Evolutionary conservation across 805 yeast genomes (phyloP), one percentile per base, ranked within the genome.

Genomic region (Debaryomyces maramus): DNA sequence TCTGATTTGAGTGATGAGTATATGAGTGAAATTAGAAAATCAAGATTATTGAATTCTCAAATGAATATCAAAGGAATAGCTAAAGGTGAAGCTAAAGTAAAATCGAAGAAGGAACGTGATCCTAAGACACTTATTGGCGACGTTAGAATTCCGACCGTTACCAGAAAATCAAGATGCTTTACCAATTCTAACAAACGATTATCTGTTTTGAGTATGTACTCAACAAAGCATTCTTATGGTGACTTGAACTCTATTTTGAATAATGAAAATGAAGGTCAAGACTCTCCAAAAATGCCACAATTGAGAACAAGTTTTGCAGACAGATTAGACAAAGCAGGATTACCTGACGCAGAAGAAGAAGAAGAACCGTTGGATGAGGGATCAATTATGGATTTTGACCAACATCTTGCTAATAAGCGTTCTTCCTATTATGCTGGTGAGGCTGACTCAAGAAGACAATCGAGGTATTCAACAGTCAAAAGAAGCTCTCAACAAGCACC

Each of bases 161-260:
- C 89, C 0, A 77, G 89, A 59, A 77, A 77, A 50, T 82, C 88
- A 2, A 74, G 77, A 52, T 70, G 77, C 40, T 81, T 81, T 55
- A 73, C 83, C 26, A 72, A 73, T 40, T 76, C 81, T 5, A 79
- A 79, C 53, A 85, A 81, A 60, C 74, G 93, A 54, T 65, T 83
- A 39, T 81, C 88, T 22, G 85, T 85, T n/a, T 59, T 85, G 30
- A 82, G 89, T 0, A 66, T 83, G 60, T 81, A 82, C 51, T 83
- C 90, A 0, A 79, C 89, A 3, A 80, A 75, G 45, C 78, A 74
- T 33, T 81, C 88, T 0, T 82, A 75, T 48, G 75, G 74, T 28
- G 82, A 84, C 53, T 67, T 83, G 52, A 76, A 75, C 44, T 58
- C 66, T 2, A 56, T 68, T 32, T 52, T 55, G 16, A 46, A 50